Evolutionary conservation across 169 alveolate species (phyloP).

Genomic region (Babesia sp.): DNA sequence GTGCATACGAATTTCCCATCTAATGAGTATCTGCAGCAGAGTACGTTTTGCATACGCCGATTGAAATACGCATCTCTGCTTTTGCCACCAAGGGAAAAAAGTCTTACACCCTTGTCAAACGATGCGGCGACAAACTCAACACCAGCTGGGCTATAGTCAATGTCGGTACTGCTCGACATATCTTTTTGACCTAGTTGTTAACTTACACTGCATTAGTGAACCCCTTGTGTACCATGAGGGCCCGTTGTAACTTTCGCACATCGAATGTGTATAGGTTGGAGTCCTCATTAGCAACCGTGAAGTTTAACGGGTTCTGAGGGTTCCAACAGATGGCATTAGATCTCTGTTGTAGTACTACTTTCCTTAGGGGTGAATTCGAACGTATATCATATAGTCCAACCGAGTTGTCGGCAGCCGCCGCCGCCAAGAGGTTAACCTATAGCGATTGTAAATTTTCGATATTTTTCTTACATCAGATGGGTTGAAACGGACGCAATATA

Average conservation of each 20-base stretch:
- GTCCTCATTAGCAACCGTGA: slow-evolving; percentile 97
- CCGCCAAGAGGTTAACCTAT: slow-evolving; percentile 77
- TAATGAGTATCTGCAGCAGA: slow-evolving; percentile 88
- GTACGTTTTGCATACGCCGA: slow-evolving; percentile 94
- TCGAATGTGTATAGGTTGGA: slow-evolving; percentile 96
- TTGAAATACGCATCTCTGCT: slow-evolving; percentile 96
- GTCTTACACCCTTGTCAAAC: slow-evolving; percentile 95
- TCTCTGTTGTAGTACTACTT: slow-evolving; percentile 86
- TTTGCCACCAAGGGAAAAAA: slow-evolving; percentile 89
- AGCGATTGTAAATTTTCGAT: not conserved
- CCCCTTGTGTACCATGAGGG: slow-evolving; percentile 92
- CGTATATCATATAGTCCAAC: slow-evolving; percentile 86
- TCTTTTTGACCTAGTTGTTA: no score
- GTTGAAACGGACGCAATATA: slow-evolving; percentile 90
- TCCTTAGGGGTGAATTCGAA: slow-evolving; percentile 87
- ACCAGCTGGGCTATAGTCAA: slow-evolving; percentile 96
- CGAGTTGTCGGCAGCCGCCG: slow-evolving; percentile 88
- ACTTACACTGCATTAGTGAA: slow-evolving; percentile 87
- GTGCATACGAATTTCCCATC: slow-evolving; percentile 93
- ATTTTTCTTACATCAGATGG: slow-evolving; percentile 83
- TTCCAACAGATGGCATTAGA: slow-evolving; percentile 95
- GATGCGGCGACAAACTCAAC: slow-evolving; percentile 96
- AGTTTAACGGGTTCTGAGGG: slow-evolving; percentile 95
- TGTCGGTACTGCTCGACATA: slow-evolving; percentile 79
- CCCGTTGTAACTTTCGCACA: slow-evolving; percentile 91